Percentiles rank a stretch among this genome's conserved stretches.
Conservation (phyloP, 192 early-diverging fungal species). For the Entophlyctis luteolus region DNA sequence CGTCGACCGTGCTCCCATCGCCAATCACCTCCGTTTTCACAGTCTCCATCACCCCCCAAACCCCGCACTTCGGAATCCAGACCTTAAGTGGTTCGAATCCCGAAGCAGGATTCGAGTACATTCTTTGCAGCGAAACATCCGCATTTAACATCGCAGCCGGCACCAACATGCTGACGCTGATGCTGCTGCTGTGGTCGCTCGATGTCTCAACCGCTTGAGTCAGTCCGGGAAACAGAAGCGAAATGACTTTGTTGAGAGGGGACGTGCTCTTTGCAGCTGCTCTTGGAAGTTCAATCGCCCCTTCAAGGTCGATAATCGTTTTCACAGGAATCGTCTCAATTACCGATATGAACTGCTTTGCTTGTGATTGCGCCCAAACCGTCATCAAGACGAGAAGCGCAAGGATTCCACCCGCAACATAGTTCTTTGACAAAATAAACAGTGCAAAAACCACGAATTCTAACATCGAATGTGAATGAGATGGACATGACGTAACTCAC, state of each 20-base stretch:
- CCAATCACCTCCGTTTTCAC: neutral
- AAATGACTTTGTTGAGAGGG: neutral
- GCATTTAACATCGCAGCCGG: neutral
- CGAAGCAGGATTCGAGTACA: neutral
- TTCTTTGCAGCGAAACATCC: neutral
- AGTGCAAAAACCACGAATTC: constrained; percentile 69
- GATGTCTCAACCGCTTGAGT: neutral
- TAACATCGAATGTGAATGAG: neutral
- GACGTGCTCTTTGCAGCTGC: neutral
- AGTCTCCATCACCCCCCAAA: neutral
- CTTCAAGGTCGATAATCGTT: constrained; percentile 31
- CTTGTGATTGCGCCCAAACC: constrained; percentile 47
- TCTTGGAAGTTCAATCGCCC: neutral
- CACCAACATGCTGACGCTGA: neutral
- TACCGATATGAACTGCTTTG: constrained; percentile 56
- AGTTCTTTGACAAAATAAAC: constrained; percentile 58
- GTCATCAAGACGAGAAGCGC: constrained; percentile 47
- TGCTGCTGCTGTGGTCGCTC: neutral
- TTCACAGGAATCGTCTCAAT: constrained; percentile 36
- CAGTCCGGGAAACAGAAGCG: constrained; percentile 3
- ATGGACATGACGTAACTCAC: neutral
- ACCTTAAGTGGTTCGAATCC: neutral
- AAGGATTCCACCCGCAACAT: constrained; percentile 39
- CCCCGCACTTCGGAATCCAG: constrained; percentile 13
- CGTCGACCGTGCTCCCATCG: neutral